phyloP scores from a whole-genome alignment of 768 basidiomycete genomes.

The Amanita muscaria region DNA sequence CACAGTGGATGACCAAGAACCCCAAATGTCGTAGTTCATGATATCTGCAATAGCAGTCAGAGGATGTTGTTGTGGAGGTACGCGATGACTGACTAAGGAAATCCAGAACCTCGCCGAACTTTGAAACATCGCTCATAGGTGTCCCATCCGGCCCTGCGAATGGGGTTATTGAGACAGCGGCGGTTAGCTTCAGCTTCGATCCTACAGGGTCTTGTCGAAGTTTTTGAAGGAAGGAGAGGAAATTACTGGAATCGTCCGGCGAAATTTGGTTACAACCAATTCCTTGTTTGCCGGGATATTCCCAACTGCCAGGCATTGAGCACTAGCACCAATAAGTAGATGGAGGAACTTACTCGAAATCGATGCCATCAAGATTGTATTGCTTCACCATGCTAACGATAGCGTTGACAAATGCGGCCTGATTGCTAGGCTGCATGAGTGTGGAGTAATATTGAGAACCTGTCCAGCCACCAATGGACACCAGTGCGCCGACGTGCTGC shows the following conservation, averaged over 20 bases:
- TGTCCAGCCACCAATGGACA: conserved; percentile 67
- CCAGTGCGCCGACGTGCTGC: conserved; percentile 45
- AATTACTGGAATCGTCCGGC: conserved; percentile 61
- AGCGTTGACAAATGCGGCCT: conserved; percentile 58
- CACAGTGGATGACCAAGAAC: conserved; percentile 40
- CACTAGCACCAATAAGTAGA: no score
- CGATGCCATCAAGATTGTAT: conserved; percentile 51
- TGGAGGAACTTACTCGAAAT: conserved; percentile 35
- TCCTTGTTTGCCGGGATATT: conserved; percentile 65
- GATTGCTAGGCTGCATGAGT: conserved; percentile 44
- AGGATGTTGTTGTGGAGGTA: not conserved
- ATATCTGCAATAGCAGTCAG: conserved; percentile 27
- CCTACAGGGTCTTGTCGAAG: conserved; percentile 48
- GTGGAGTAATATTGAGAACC: conserved; percentile 58
- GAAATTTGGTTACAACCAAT: conserved; percentile 62
- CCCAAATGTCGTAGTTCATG: conserved; percentile 56
- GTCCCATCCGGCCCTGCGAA: conserved; percentile 41
- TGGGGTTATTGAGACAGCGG: conserved; percentile 34
- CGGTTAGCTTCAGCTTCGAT: conserved; percentile 46
- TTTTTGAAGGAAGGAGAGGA: conserved; percentile 63
- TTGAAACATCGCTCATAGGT: conserved; percentile 63
- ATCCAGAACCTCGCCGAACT: conserved; percentile 56
- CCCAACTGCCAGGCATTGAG: conserved; percentile 44
- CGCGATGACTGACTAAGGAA: conserved; percentile 26
- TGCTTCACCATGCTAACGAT: conserved; percentile 36